Conservation (phyloP, 1,284 basidiomycete species). For the Baeospora myosura region DNA sequence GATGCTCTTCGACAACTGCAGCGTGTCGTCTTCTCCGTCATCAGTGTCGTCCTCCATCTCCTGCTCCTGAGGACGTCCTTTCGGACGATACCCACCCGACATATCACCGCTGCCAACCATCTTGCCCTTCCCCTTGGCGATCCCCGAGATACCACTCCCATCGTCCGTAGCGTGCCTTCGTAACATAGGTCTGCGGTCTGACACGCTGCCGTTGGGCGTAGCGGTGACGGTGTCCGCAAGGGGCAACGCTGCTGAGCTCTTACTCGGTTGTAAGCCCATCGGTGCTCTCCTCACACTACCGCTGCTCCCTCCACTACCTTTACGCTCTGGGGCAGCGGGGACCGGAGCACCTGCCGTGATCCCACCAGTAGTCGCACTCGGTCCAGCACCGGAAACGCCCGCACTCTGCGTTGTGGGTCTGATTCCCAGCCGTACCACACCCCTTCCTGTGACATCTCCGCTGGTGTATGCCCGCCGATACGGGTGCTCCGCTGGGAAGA, state of each 20-base stretch:
- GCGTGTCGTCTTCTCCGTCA: constrained; percentile 44
- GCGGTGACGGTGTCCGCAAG: constrained; percentile 44
- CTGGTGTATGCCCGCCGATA: constrained; percentile 45
- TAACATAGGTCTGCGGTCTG: constrained; percentile 1
- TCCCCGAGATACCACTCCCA: constrained; percentile 14
- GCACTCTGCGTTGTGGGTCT: constrained; percentile 1
- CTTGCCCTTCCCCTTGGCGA: constrained; percentile 17
- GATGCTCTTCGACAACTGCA: constrained; percentile 52
- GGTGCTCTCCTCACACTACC: background rate
- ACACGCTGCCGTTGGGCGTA: background rate
- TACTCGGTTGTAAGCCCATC: constrained; percentile 31
- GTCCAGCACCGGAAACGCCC: background rate
- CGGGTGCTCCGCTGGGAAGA: constrained; percentile 54
- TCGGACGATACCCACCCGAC: constrained; percentile 42
- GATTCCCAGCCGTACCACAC: constrained; percentile 10
- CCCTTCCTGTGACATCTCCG: constrained; percentile 32
- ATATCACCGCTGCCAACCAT: constrained; percentile 23
- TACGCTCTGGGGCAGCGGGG: background rate
- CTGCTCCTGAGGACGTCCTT: constrained; percentile 57
- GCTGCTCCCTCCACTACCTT: background rate
- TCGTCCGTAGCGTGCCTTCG: constrained; percentile 6
- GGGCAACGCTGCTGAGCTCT: constrained; percentile 60
- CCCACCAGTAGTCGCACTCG: background rate
- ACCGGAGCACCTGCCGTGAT: background rate
- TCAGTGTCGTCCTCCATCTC: constrained; percentile 67